These are phyloP conservation scores for Naganishia vishniacii DNA, from an alignment of 768 basidiomycete species.

Conservation along the genomic window DNA sequence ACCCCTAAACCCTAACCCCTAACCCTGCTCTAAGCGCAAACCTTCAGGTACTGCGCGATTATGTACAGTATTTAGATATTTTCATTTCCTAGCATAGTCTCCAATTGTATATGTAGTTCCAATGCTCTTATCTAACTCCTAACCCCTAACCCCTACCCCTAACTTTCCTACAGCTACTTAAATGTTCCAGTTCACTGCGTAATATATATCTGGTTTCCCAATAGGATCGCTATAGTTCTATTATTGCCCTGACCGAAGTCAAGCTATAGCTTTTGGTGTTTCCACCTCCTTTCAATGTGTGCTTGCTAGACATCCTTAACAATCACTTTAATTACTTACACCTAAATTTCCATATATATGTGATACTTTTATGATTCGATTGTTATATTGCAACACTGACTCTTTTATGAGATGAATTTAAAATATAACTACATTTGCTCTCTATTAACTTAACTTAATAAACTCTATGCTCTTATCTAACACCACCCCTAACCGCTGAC, in stretches of 20 bases:
- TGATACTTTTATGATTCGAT: not conserved
- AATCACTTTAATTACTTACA: constrained; percentile 12
- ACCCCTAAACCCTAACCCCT: no score
- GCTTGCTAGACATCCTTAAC: constrained; percentile 8
- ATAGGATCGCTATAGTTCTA: constrained; percentile 7
- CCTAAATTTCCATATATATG: not conserved
- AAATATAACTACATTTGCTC: not conserved
- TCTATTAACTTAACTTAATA: not conserved
- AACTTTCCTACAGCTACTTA: no score
- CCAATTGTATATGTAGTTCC: no score
- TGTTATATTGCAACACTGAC: not conserved
- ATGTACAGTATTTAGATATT: no score
- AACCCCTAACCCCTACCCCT: no score
- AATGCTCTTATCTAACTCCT: no score
- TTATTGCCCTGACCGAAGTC: not conserved
- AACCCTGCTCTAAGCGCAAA: no score
- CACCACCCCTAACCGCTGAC: no score
- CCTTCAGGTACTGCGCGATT: no score
- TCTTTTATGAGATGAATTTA: not conserved
- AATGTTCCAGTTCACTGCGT: constrained; percentile 8
- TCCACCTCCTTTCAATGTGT: constrained; percentile 11
- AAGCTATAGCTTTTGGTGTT: constrained; percentile 8
- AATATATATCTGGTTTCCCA: constrained; percentile 12
- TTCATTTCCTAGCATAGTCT: no score
- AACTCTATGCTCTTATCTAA: no score